Base-by-base conservation (phyloP, 306 rosid species). In the Vigna trinervia region DNA sequence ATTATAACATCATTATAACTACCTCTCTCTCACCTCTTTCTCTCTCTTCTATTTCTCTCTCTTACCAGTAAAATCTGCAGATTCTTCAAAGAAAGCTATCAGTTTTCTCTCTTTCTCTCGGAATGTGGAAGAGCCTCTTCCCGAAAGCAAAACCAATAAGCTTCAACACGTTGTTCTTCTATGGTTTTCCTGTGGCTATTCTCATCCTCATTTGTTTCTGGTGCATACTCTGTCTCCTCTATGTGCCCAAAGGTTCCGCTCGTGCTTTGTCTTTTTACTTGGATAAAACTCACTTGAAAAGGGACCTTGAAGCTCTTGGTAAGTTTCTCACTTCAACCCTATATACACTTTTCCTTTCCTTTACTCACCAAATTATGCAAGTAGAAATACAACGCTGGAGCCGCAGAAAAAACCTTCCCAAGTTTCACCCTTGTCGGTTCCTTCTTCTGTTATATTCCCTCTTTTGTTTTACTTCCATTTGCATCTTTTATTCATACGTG, bases 301-400 rank as follows among this genome's bases (percentile, higher is more conserved):
- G 87, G 47, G 98, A 94, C 77, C 96, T 94, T 0, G 86, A 94
- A 51, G 77, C 86, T 64, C 85, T 94, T 30, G 98, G 98, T 93
- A 84, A 68, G 67, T 58, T 17, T 45, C 57, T 59, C 3, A 0
- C 30, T 65, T 61, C 32, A 45, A 61, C 38, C 4, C 0, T 12
- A 14, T 60, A 60, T 20, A 20, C 69, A 5, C 0, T 30, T 46
- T 58, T 58, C 13, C 1, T 65, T 19, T 41, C 0, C 12, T 41
- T 41, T 41, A 41, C 46, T 41, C 12, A 8, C 46, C 46, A 41
- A 0, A 39, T 36, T 39, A 2, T 41, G 46, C 46, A 38, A 38
- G 0, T 32, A 62, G 4, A 63, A 13, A 6, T 6, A 5, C 0
- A 15, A 51, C 1, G 17, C 1, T 10, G 57, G 23, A 15, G 26